Conservation (phyloP, 768 basidiomycete genomes). For the Leccinum subtestaceum region DNA sequence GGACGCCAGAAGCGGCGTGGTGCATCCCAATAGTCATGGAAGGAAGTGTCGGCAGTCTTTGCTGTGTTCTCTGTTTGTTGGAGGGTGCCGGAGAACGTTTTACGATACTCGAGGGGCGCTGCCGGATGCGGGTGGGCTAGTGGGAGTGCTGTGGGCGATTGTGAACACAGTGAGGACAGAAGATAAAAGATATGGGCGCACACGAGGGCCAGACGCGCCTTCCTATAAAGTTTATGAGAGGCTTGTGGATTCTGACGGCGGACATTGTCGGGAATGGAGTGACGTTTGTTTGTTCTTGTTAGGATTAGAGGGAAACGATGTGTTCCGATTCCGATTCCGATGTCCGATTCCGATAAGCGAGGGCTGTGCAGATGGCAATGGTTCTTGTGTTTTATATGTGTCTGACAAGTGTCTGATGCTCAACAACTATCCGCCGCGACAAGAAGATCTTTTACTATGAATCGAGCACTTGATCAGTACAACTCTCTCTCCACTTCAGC, state of each 20-base stretch:
- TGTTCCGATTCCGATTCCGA: slow-evolving; percentile 10
- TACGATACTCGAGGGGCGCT: slow-evolving; percentile 60
- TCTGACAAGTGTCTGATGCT: neutral
- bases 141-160: slow-evolving; percentile 33
- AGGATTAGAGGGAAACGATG: slow-evolving; percentile 11
- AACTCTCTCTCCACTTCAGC: slow-evolving; percentile 13
- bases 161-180: slow-evolving; percentile 1
- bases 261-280: slow-evolving; percentile 24
- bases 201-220: slow-evolving; percentile 51
- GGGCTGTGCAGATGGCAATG: slow-evolving; percentile 18
- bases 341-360: slow-evolving; percentile 1
- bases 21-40: slow-evolving; percentile 64
- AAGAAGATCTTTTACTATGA: slow-evolving; percentile 9
- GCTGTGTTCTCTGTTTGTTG: slow-evolving; percentile 29
- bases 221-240: slow-evolving; percentile 63
- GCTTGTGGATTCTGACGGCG: slow-evolving; percentile 46
- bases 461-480: slow-evolving; percentile 16
- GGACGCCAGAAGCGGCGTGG: slow-evolving; percentile 59
- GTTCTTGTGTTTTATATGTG: neutral
- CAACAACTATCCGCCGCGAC: too few species aligned
- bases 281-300: slow-evolving; percentile 20
- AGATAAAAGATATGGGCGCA: slow-evolving; percentile 22
- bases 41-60: slow-evolving; percentile 18
- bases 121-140: slow-evolving; percentile 59
- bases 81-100: slow-evolving; percentile 45